A percentile compares a stretch with the other conserved stretches of the same genome.
phyloP scores from a whole-genome alignment of 1,284 basidiomycete genomes.

The Pterulicium gracile region DNA sequence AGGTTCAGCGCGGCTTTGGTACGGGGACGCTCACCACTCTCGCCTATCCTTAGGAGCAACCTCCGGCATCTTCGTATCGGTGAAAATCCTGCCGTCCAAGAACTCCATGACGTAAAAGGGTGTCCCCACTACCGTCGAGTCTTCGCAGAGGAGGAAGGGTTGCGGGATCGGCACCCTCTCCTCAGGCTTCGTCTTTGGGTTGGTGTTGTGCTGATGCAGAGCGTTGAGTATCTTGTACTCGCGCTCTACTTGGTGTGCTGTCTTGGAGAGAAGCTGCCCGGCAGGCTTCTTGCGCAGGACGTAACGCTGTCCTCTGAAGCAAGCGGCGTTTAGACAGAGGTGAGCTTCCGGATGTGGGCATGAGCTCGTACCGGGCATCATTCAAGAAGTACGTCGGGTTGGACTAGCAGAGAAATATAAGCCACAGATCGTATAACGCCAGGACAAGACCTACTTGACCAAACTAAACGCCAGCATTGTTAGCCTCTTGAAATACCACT shows the following conservation, averaged over 20 bases:
- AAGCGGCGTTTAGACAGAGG: slow-evolving; percentile 4
- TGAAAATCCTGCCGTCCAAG: slow-evolving; percentile 87
- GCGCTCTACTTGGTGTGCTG: slow-evolving; percentile 90
- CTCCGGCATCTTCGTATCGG: slow-evolving; percentile 70
- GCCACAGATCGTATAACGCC: background rate
- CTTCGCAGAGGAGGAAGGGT: slow-evolving; percentile 78
- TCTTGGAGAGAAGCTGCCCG: slow-evolving; percentile 75
- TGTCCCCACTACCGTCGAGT: slow-evolving; percentile 71
- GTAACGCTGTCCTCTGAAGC: slow-evolving; percentile 46
- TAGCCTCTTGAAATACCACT: background rate
- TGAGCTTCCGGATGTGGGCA: background rate
- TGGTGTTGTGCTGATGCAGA: slow-evolving; percentile 62
- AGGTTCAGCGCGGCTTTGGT: background rate
- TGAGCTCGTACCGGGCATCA: slow-evolving; percentile 52
- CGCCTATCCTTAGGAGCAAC: slow-evolving; percentile 49
- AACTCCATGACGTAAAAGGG: slow-evolving; percentile 97
- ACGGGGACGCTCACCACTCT: slow-evolving; percentile 49
- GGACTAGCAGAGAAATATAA: slow-evolving; percentile 38
- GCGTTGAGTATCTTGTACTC: slow-evolving; percentile 79
- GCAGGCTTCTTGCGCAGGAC: slow-evolving; percentile 94
- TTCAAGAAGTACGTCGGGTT: slow-evolving; percentile 93
- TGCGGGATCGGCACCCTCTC: slow-evolving; percentile 75
- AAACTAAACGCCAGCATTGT: slow-evolving; percentile 39
- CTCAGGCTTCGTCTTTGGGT: slow-evolving; percentile 35
- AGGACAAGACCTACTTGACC: slow-evolving; percentile 49